Percentiles rank a stretch among this genome's conserved stretches.
Conservation (phyloP, 2,329 filamentous ascomycete species). For the Colletotrichum tropicicola region DNA sequence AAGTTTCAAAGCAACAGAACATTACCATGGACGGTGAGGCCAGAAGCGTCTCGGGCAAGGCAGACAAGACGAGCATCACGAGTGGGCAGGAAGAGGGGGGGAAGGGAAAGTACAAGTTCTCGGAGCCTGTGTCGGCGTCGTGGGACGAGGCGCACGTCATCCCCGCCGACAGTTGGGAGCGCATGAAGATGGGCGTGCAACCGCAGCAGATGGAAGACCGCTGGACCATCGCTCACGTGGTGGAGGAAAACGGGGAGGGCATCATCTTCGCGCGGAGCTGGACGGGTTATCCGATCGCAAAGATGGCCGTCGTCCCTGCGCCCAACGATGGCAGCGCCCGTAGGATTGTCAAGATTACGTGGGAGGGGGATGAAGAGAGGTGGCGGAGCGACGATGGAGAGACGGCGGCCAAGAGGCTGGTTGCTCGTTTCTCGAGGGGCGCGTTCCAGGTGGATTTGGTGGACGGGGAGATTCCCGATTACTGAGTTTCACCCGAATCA, state of each 20-base stretch:
- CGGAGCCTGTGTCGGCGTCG: background rate
- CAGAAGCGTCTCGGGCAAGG: background rate
- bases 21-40: background rate
- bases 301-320: background rate
- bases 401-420: background rate
- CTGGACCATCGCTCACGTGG: background rate
- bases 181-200: constrained; percentile 7
- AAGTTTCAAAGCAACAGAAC: background rate
- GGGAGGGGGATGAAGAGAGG: background rate
- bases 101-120: background rate
- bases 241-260: background rate
- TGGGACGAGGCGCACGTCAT: background rate
- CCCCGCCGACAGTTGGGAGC: background rate
- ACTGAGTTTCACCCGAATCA: no score
- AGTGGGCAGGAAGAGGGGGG: background rate
- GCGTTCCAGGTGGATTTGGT: background rate
- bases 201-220: constrained; percentile 12
- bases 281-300: background rate
- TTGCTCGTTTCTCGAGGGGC: background rate
- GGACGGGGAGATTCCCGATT: background rate
- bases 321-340: background rate
- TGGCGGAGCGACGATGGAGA: background rate
- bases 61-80: background rate
- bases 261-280: constrained; percentile 12
- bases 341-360: background rate